These are phyloP conservation scores for Penicillium malachiteum DNA, from an alignment of 495 filamentous ascomycete genomes.

Conservation along the genomic window DNA sequence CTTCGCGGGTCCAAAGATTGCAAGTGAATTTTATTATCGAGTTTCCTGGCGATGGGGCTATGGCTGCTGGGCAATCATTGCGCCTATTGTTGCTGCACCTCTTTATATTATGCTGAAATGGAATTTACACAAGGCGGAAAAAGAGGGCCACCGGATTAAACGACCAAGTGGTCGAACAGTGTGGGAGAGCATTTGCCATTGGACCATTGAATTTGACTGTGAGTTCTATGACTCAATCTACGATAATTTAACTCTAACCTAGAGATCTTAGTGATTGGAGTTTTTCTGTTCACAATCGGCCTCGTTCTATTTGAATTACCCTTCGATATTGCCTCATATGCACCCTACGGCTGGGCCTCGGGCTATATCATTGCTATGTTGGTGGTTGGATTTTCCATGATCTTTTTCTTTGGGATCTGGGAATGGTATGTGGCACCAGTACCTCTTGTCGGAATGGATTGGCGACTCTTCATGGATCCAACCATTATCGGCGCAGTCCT, in stretches of 20 bases:
- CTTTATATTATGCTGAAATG: background rate
- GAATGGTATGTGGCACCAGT: conserved; percentile 51
- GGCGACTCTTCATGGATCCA: conserved; percentile 39
- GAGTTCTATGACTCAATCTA: conserved; percentile 12
- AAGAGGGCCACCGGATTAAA: conserved; percentile 28
- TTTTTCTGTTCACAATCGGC: conserved; percentile 54
- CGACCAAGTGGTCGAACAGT: conserved; percentile 23
- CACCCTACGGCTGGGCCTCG: conserved; percentile 39
- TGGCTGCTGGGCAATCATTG: background rate
- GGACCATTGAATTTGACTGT: conserved; percentile 22
- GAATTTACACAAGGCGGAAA: conserved; percentile 32
- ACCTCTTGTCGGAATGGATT: conserved; percentile 48
- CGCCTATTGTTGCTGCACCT: background rate
- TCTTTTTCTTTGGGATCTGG: conserved; percentile 53
- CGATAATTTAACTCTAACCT: background rate
- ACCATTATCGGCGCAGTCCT: conserved; percentile 56
- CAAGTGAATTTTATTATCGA: conserved; percentile 42
- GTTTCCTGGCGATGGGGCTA: conserved; percentile 41
- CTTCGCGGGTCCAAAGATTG: conserved; percentile 47
- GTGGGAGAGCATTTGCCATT: conserved; percentile 17
- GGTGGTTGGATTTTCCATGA: conserved; percentile 48
- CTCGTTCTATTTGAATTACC: conserved; percentile 57
- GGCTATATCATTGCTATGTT: conserved; percentile 51
- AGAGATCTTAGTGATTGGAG: conserved; percentile 30
- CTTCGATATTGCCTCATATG: conserved; percentile 48